These are phyloP conservation scores for Voacanga thouarsii DNA, from an alignment of 257 asterid species.

Conservation along the genomic window DNA sequence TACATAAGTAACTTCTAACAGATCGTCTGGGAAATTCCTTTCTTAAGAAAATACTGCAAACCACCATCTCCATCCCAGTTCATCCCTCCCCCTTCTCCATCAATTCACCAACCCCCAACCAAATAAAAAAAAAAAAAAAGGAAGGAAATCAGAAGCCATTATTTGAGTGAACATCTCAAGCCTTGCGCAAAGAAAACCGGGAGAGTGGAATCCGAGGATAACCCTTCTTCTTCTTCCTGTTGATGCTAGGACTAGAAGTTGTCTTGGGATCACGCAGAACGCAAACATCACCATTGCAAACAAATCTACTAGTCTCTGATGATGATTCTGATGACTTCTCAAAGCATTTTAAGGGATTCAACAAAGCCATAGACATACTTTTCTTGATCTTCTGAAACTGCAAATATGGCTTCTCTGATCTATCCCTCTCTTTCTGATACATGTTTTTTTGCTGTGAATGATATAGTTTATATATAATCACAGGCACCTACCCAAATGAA, in stretches of 20 bases:
- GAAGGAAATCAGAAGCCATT: too few relatives aligned
- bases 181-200: constrained; percentile 8
- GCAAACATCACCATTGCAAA: constrained; percentile 41
- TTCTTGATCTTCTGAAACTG: not conserved
- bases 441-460: not conserved
- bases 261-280: constrained; percentile 23
- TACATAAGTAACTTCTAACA: too few relatives aligned
- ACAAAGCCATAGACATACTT: constrained; percentile 15
- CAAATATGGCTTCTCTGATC: not conserved
- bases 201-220: constrained; percentile 1
- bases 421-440: not conserved
- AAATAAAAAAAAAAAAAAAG: too few relatives aligned
- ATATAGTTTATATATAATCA: not conserved
- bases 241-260: not conserved
- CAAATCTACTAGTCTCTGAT: constrained; percentile 8
- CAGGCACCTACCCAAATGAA: not conserved
- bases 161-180: not conserved
- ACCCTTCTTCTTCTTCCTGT: constrained; percentile 18
- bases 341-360: constrained; percentile 36
- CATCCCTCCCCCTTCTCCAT: too few relatives aligned
- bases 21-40: too few relatives aligned
- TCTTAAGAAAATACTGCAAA: too few relatives aligned
- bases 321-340: constrained; percentile 18
- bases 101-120: too few relatives aligned
- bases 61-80: too few relatives aligned